Evolutionary conservation across 306 rosid genomes (phyloP), one percentile per base, ranked within the genome.

Genomic region (Macrotyloma uniflorum): DNA sequence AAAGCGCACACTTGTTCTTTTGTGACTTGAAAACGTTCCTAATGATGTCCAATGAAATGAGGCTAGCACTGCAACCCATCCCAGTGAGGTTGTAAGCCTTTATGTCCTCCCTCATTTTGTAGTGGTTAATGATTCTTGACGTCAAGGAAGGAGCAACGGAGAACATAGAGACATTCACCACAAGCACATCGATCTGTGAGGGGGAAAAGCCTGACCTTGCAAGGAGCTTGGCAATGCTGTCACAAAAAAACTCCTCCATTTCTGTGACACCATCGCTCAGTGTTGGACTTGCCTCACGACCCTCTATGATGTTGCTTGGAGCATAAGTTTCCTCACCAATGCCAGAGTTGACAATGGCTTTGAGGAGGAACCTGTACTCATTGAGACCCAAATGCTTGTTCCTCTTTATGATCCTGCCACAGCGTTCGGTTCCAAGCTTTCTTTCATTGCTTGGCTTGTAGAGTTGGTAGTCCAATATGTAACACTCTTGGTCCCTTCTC

Each of bases 11-110:
- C 33, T 84, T 40, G 84, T 95, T 91, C 57, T 74, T 83, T 10
- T 80, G 53, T 15, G 87, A 82, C 83, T 89, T 93, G 83, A 95
- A 86, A 3, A 91, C 62, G 67, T 79, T 77, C 4, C 43, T 66
- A 3, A 90, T 82, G 12, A 93, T 6, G 82, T 93, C 98, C 9
- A 90, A 18, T 0, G 99, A 95, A 13, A 95, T 81, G 0, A 95
- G 83, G 80, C 98, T 93, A 0, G 99, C 99, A 23, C 96, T 89
- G 70, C 99, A 95, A 0, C 99, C 99, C 99, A 95, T 95, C 0
- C 98, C 99, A 4, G 87, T 79, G 84, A 95, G 93, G 42, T 92
- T 95, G 64, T 51, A 93, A 16, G 89, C 91, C 84, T 95, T 91
- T 7, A 94, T 59, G 50, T 94, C 91, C 8, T 88, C 83, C 68